Evolutionary conservation across 1,284 basidiomycete species (phyloP).

Genomic region (Ceratobasidium sp.): DNA sequence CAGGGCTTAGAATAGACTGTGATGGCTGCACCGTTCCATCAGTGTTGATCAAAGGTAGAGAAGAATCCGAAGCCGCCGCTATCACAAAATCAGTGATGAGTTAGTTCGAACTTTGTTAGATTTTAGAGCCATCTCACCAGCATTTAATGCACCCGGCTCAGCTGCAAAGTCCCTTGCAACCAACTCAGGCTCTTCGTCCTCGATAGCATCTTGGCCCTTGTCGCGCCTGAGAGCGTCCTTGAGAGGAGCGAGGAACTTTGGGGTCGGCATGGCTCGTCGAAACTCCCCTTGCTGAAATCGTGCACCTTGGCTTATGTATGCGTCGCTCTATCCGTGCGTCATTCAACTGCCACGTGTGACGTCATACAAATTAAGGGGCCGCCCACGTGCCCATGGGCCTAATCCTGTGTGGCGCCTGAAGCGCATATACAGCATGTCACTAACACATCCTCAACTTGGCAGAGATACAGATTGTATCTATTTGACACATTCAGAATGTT

Average conservation of each 20-base stretch:
- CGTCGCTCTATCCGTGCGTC: constrained; percentile 15
- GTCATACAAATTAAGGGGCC: constrained; percentile 21
- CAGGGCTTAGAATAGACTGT: not conserved
- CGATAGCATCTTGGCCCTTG: not conserved
- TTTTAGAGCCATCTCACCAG: not conserved
- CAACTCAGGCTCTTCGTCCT: not conserved
- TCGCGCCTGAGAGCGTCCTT: constrained; percentile 14
- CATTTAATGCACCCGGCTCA: not conserved
- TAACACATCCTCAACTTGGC: no score
- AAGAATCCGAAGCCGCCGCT: not conserved
- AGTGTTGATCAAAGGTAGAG: not conserved
- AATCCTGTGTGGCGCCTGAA: no score
- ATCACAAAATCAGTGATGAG: not conserved
- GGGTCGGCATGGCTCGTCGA: not conserved
- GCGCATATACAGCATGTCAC: no score
- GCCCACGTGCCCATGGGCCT: no score
- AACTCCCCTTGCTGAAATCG: not conserved
- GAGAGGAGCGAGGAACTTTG: constrained; percentile 19
- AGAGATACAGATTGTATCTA: no score
- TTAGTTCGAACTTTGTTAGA: not conserved
- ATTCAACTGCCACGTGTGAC: constrained; percentile 18
- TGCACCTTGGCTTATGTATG: constrained; percentile 22
- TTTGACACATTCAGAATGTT: no score
- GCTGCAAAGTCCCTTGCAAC: constrained; percentile 27
- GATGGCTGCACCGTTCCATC: no score